A percentile compares a stretch with the other conserved stretches of the same genome.
Evolutionary conservation across 768 basidiomycete species (phyloP).

Genomic region (Pilatotrama ljubarskyi): DNA sequence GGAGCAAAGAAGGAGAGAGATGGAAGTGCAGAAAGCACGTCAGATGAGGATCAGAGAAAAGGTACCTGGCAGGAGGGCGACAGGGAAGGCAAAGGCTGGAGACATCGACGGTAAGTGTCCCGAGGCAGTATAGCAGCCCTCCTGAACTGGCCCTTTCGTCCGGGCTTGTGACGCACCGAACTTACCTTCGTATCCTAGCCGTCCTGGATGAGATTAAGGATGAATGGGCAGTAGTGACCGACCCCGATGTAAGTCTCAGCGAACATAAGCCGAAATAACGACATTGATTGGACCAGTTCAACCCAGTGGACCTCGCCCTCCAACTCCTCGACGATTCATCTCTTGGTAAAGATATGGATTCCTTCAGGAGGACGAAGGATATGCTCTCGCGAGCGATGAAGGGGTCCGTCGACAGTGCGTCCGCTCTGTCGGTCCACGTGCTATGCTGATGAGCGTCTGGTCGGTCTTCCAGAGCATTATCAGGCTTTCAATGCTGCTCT

Average conservation of each 20-base stretch:
- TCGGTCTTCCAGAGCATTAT: constrained; percentile 68
- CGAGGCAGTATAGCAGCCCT: not conserved
- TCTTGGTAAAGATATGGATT: constrained; percentile 69
- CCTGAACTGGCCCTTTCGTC: not conserved
- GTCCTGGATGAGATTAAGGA: constrained; percentile 83
- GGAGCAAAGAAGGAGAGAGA: constrained; percentile 57
- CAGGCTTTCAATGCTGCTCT: constrained; percentile 93
- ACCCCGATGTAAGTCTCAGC: constrained; percentile 63
- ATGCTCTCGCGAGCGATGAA: constrained; percentile 80
- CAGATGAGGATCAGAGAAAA: constrained; percentile 72
- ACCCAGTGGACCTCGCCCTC: constrained; percentile 90
- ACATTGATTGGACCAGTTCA: constrained; percentile 60
- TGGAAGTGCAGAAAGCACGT: constrained; percentile 61
- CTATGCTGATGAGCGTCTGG: constrained; percentile 10
- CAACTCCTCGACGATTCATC: constrained; percentile 81
- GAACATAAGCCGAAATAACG: not conserved
- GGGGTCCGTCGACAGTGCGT: constrained; percentile 86
- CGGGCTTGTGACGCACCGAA: too few relatives aligned
- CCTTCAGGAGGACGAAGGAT: constrained; percentile 74
- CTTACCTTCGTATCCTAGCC: constrained; percentile 46
- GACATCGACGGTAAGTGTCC: constrained; percentile 78
- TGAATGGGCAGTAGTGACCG: constrained; percentile 87
- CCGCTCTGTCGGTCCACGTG: not conserved
- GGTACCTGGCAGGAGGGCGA: constrained; percentile 55
- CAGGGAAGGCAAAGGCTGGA: constrained; percentile 61